Conservation (phyloP, 2,329 filamentous ascomycete genomes). For the Trichocomaceae sp. region DNA sequence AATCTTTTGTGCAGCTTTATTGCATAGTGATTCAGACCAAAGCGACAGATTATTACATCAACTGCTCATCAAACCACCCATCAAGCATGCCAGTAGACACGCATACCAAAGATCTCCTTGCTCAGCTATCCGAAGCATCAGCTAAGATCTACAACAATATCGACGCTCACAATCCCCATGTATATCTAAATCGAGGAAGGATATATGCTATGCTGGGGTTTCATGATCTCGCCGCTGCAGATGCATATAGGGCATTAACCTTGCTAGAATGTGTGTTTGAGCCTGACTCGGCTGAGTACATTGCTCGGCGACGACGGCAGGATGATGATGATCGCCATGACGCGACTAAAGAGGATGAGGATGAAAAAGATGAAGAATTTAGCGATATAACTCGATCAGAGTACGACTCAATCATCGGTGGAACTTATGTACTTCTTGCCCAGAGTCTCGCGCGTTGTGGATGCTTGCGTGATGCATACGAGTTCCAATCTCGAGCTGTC, state of each 20-base stretch:
- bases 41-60: not conserved
- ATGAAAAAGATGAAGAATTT: slow-evolving; percentile 43
- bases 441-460: slow-evolving; percentile 31
- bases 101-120: not conserved
- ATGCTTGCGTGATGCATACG: slow-evolving; percentile 37
- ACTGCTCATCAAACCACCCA: not conserved
- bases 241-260: slow-evolving; percentile 85
- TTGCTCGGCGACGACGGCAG: slow-evolving; percentile 51
- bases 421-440: slow-evolving; percentile 33
- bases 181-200: slow-evolving; percentile 52
- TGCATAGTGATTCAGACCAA: not conserved
- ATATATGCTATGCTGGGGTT: slow-evolving; percentile 71
- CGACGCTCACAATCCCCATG: slow-evolving; percentile 38
- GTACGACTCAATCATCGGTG: slow-evolving; percentile 30
- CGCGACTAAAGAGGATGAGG: slow-evolving; percentile 27
- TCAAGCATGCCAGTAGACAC: not conserved
- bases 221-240: slow-evolving; percentile 80
- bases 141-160: slow-evolving; percentile 7
- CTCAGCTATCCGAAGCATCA: not conserved
- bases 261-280: slow-evolving; percentile 74
- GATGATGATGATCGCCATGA: slow-evolving; percentile 13
- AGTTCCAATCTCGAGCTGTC: slow-evolving; percentile 31
- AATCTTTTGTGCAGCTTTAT: not conserved
- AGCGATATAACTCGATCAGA: slow-evolving; percentile 26
- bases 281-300: slow-evolving; percentile 70